These are phyloP conservation scores for Mycosphaerella arachidis DNA, from an alignment of 2,329 filamentous ascomycete genomes.

Conservation along the genomic window DNA sequence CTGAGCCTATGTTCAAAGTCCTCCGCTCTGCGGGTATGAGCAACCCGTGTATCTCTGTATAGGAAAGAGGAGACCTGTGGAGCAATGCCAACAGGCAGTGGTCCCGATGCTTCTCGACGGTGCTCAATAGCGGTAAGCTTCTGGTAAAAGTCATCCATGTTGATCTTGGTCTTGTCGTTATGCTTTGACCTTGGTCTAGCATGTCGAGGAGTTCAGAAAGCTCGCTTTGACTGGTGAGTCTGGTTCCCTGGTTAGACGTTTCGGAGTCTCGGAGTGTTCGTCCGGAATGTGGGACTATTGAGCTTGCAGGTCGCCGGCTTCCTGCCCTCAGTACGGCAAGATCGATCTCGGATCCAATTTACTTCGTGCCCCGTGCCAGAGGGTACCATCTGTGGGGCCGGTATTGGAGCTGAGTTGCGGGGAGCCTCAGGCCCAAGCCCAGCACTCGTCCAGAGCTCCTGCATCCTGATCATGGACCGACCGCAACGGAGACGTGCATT, in stretches of 20 bases:
- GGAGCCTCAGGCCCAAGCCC: too few species aligned
- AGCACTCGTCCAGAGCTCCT: too few species aligned
- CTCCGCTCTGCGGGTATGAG: not conserved
- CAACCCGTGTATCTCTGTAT: constrained; percentile 2
- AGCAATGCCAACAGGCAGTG: constrained; percentile 14
- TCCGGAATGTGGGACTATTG: not conserved
- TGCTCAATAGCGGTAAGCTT: constrained; percentile 12
- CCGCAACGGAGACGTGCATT: too few species aligned
- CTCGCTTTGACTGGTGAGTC: not conserved
- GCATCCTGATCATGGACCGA: too few species aligned
- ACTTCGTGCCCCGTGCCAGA: too few species aligned
- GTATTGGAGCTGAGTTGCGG: too few species aligned
- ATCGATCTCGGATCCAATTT: not conserved
- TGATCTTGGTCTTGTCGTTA: not conserved
- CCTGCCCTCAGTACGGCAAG: not conserved
- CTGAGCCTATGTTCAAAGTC: constrained; percentile 12
- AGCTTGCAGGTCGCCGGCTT: not conserved
- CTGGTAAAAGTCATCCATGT: not conserved
- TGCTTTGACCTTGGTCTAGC: not conserved
- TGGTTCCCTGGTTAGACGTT: not conserved
- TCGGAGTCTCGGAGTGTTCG: not conserved
- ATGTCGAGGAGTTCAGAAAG: not conserved
- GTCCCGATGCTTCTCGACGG: constrained; percentile 1
- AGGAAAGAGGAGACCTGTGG: constrained; percentile 13
- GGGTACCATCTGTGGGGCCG: too few species aligned